These are phyloP conservation scores for Coemansia sp. DNA, from an alignment of 192 early-diverging fungal genomes.

Conservation along the genomic window DNA sequence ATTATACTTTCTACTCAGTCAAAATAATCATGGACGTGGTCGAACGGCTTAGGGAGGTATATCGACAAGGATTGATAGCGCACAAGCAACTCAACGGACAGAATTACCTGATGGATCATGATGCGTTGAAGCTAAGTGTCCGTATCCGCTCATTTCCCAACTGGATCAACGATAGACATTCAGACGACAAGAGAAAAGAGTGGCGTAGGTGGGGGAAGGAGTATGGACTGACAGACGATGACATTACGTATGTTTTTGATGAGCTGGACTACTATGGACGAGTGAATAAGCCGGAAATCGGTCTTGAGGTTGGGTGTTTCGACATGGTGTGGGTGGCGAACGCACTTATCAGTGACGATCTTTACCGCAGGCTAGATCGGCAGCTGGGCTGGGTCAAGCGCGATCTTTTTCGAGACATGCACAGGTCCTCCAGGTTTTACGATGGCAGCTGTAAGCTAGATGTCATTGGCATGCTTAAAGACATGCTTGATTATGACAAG, in stretches of 20 bases:
- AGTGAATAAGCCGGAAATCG: not conserved
- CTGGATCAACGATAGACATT: not conserved
- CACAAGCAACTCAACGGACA: not conserved
- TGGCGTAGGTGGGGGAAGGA: slow-evolving; percentile 2
- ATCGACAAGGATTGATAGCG: not conserved
- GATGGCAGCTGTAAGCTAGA: not conserved
- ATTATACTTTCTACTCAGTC: too few relatives aligned
- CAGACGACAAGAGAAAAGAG: not conserved
- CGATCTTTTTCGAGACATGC: too few relatives aligned
- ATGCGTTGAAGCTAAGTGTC: not conserved
- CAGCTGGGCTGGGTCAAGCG: not conserved
- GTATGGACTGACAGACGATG: not conserved
- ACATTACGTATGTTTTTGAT: not conserved
- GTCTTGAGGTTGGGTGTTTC: not conserved
- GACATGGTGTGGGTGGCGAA: not conserved
- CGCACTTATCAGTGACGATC: not conserved
- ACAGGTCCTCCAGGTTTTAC: too few relatives aligned
- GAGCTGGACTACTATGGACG: not conserved
- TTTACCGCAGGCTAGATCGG: not conserved
- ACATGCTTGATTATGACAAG: slow-evolving; percentile 2
- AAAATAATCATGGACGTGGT: not conserved
- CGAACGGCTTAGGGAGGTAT: not conserved
- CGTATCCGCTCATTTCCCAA: not conserved
- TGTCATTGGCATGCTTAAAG: not conserved
- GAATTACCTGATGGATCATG: not conserved